Conservation (phyloP, 2,329 filamentous ascomycete genomes). For the Aspergillus eucalypticola region DNA sequence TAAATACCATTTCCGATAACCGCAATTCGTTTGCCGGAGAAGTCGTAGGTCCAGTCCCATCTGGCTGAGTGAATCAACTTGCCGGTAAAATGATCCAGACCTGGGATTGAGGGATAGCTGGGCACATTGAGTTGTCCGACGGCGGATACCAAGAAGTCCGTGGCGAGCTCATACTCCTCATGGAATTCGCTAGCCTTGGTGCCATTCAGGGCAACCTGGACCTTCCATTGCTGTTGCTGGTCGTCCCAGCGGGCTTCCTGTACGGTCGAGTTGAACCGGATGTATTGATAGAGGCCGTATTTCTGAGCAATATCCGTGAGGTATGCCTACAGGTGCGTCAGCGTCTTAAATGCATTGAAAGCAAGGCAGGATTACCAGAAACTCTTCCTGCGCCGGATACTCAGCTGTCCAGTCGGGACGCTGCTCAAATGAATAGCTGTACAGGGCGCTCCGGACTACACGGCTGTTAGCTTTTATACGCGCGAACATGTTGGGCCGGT, state of each 20-base stretch:
- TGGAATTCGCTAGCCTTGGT: slow-evolving; percentile 59
- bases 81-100: slow-evolving; percentile 51
- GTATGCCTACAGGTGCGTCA: slow-evolving; percentile 43
- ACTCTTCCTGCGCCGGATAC: slow-evolving; percentile 63
- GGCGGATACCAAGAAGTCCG: slow-evolving; percentile 59
- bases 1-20: slow-evolving; percentile 59
- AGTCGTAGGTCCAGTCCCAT: slow-evolving; percentile 62
- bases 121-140: slow-evolving; percentile 62
- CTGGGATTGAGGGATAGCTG: slow-evolving; percentile 51
- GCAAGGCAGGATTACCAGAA: slow-evolving; percentile 44
- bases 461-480: background rate
- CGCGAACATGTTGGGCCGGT: background rate
- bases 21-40: slow-evolving; percentile 57
- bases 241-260: slow-evolving; percentile 59
- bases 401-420: slow-evolving; percentile 60
- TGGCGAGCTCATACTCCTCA: slow-evolving; percentile 53
- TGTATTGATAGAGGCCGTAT: slow-evolving; percentile 57
- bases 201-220: slow-evolving; percentile 50
- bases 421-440: slow-evolving; percentile 63
- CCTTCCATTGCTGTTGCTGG: slow-evolving; percentile 52
- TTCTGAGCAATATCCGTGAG: slow-evolving; percentile 55
- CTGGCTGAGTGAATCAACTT: slow-evolving; percentile 59
- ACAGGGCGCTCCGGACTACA: slow-evolving; percentile 55
- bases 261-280: slow-evolving; percentile 59
- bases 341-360: background rate